A percentile compares a stretch with the other conserved stretches of the same genome.
Evolutionary conservation across 306 rosid species (phyloP).

Genomic region (Trifolium repens): DNA sequence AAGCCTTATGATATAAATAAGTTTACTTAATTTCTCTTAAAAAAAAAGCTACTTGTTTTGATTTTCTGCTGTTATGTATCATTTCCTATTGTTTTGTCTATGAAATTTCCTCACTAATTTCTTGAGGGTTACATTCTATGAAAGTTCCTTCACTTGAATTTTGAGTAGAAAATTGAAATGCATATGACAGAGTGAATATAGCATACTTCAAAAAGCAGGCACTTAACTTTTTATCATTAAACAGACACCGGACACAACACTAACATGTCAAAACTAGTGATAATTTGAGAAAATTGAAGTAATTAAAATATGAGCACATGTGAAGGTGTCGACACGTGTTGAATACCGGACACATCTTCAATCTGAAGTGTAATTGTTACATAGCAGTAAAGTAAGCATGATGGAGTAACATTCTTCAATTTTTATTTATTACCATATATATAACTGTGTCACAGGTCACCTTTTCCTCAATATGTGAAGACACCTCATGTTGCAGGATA

Average conservation of each 20-base stretch:
- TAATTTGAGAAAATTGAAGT: background rate
- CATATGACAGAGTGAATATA: background rate
- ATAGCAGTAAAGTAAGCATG: background rate
- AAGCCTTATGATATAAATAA: slow-evolving; percentile 18
- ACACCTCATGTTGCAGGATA: slow-evolving; percentile 74
- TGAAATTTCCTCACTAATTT: slow-evolving; percentile 9
- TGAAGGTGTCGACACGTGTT: background rate
- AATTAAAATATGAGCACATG: background rate
- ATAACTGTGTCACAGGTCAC: slow-evolving; percentile 60
- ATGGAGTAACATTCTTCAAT: slow-evolving; percentile 3
- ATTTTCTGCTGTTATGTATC: slow-evolving; percentile 29
- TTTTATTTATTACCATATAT: slow-evolving; percentile 24
- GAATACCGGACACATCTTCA: background rate
- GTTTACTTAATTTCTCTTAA: slow-evolving; percentile 31
- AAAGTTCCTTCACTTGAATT: slow-evolving; percentile 20
- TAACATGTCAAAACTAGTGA: background rate
- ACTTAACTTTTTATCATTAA: background rate
- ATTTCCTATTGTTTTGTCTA: slow-evolving; percentile 5
- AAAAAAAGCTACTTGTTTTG: slow-evolving; percentile 2
- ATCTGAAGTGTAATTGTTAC: background rate
- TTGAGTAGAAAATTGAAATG: slow-evolving; percentile 1
- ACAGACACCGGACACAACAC: background rate
- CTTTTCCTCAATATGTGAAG: slow-evolving; percentile 63
- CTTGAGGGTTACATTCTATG: slow-evolving; percentile 6
- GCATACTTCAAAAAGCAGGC: slow-evolving; percentile 21